Base-by-base conservation (phyloP, 148 eudicot genomes). In the Fagopyrum tataricum region DNA sequence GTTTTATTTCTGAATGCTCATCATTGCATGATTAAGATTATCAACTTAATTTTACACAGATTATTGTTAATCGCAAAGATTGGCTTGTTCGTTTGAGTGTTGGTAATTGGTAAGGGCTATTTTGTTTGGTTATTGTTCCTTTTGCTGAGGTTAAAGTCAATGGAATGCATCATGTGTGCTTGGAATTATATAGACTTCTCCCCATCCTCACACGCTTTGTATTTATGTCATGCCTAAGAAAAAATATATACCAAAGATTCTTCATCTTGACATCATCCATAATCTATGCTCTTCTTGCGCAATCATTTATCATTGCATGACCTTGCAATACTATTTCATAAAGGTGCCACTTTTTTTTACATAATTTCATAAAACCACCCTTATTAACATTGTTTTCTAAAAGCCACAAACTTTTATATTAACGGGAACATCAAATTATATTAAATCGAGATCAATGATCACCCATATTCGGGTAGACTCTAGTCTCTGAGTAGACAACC, bases 211-310 rank as follows among this genome's bases (percentile, higher is more conserved):
- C 67, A 61, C 67, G 67, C 40, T 61, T 61, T 61, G 67, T 23
- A 26, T 61, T 61, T 4, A 61, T 61, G 67, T 61, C 67, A 11
- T 26, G 17, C 17, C 41, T 40, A 12, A 61, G 24, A 18, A 18
- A 21, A 26, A 9, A 59, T 24, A 59, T 7, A 23, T 24, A 61
- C 12, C 41, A 61, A 61, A 61, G 67, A 61, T 61, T 61, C 41
- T 61, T 61, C 15, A 61, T 31, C 39, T 24, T 61, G 67, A 61
- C 67, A 61, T 61, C 67, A 61, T 61, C 67, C 67, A 61, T 61
- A 61, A 61, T 61, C 67, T 61, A 61, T 61, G 67, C 67, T 61
- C 40, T 24, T 24, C 7, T 12, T 61, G 37, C 37, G 37, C 37
- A 31, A 31, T 31, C 37, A 31, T 31, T 31, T 52, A 52, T 21